Base-by-base conservation (phyloP, 352 stramenopile species). In the Phytophthora gonapodyides region DNA sequence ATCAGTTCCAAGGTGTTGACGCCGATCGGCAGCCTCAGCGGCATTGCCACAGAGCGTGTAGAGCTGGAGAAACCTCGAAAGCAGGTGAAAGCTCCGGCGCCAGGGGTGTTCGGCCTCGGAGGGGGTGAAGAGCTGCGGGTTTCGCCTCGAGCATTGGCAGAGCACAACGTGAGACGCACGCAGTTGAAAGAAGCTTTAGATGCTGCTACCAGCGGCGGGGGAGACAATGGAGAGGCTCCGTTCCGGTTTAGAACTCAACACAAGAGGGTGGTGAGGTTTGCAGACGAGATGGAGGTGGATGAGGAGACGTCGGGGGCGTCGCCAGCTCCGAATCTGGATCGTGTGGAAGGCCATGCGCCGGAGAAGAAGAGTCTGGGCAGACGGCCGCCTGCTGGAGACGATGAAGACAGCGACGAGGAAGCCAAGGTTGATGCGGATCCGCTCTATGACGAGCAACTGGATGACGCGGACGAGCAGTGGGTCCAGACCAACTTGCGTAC, bases 401-500 rank as follows among this genome's bases (percentile, higher is more conserved):
- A 56, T 12, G 49, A 72, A 5, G 51, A 48, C 24, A 64, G 70
- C 13, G 48, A 56, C 7, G 55, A 71, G 17, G 64, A 55, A 12
- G 61, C 64, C 9, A 57, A 42, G 8, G 54, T 54, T 15, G 73
- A 87, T 35, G 57, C 65, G 0, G 83, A 92, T 64, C 73, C 69
- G 38, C 65, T 92, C 43, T 92, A 90, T 56, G 83, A 87, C 44
- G 79, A 88, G 11, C 61, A 70, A 15, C 53, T 82, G 19, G 83
- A 92, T 41, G 81, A 88, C 35, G 76, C 63, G 13, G 81, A 92
- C 34, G 78, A 86, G 71, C 75, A 88, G 12, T 92, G 80, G 80
- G 80, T 92, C 31, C 68, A 85, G 36, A 71, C 44, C n/a, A 82
- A 89, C 27, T 65, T 89, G n/a, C 64, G 82, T 87, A 64, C 46